These are phyloP conservation scores for Aspergillus viridinutans DNA, from an alignment of 2,329 filamentous ascomycete species.

Conservation along the genomic window DNA sequence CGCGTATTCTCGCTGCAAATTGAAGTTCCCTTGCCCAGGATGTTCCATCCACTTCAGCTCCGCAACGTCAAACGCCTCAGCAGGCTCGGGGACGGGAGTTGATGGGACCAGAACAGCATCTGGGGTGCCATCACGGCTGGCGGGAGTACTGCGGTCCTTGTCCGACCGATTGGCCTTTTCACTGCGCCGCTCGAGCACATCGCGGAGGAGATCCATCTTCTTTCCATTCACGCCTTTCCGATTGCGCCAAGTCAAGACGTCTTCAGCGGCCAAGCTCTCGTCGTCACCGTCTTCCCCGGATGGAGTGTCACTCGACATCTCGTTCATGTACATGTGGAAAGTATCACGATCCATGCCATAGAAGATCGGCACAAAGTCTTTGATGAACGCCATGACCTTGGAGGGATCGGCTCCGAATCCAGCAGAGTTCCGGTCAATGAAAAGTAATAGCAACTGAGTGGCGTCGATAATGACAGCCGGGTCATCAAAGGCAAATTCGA, in stretches of 20 bases:
- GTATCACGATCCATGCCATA: constrained; percentile 70
- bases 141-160: constrained; percentile 74
- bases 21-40: constrained; percentile 52
- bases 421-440: constrained; percentile 44
- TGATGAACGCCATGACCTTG: constrained; percentile 69
- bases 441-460: constrained; percentile 45
- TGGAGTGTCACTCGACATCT: constrained; percentile 65
- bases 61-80: constrained; percentile 48
- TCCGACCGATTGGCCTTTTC: constrained; percentile 66
- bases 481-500: constrained; percentile 69
- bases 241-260: constrained; percentile 65
- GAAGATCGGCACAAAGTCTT: constrained; percentile 70
- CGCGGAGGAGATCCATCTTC: constrained; percentile 73
- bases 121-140: constrained; percentile 84
- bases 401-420: constrained; percentile 62
- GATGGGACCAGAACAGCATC: constrained; percentile 54
- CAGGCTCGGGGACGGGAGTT: constrained; percentile 46
- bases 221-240: constrained; percentile 63
- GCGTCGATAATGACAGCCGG: constrained; percentile 59
- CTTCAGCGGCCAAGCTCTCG: constrained; percentile 62
- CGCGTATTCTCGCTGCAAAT: constrained; percentile 63
- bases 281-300: constrained; percentile 74
- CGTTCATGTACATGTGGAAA: constrained; percentile 62
- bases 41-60: constrained; percentile 58
- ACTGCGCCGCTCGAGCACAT: constrained; percentile 75